Percentiles rank a stretch among this genome's conserved stretches.
Evolutionary conservation across 2,329 filamentous ascomycete species (phyloP).

Genomic region (Colletotrichum truncatum): DNA sequence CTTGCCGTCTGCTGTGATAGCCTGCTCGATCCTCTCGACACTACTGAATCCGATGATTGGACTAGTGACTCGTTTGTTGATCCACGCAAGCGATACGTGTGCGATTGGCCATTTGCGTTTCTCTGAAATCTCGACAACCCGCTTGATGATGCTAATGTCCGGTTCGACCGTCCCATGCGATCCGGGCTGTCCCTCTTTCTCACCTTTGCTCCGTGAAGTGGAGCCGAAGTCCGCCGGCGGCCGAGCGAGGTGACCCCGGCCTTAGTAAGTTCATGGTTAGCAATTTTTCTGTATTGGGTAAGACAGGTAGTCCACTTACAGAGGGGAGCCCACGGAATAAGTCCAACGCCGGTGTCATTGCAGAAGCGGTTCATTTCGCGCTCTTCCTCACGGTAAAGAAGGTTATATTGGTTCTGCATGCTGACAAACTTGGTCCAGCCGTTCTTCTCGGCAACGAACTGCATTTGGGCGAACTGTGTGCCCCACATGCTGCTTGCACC

Average conservation of each 20-base stretch:
- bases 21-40: conserved; percentile 68
- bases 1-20: conserved; percentile 55
- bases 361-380: conserved; percentile 53
- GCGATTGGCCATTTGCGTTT: conserved; percentile 69
- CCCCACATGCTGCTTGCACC: conserved; percentile 59
- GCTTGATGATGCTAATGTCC: conserved; percentile 42
- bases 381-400: conserved; percentile 67
- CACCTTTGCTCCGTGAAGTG: conserved; percentile 37
- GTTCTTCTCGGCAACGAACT: conserved; percentile 59
- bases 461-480: conserved; percentile 58
- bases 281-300: background rate
- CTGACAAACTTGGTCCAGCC: conserved; percentile 66
- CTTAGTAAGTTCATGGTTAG: background rate
- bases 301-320: background rate
- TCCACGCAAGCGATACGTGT: conserved; percentile 72
- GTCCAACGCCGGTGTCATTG: conserved; percentile 50
- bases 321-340: conserved; percentile 43
- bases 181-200: conserved; percentile 39
- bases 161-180: conserved; percentile 41
- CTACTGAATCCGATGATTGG: conserved; percentile 72
- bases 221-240: conserved; percentile 34
- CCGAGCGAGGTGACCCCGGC: conserved; percentile 40
- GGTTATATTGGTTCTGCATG: conserved; percentile 66
- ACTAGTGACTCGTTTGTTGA: conserved; percentile 59
- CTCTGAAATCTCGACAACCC: conserved; percentile 62